These are phyloP conservation scores for Phytophthora cactorum DNA, from an alignment of 352 stramenopile genomes.

Conservation along the genomic window DNA sequence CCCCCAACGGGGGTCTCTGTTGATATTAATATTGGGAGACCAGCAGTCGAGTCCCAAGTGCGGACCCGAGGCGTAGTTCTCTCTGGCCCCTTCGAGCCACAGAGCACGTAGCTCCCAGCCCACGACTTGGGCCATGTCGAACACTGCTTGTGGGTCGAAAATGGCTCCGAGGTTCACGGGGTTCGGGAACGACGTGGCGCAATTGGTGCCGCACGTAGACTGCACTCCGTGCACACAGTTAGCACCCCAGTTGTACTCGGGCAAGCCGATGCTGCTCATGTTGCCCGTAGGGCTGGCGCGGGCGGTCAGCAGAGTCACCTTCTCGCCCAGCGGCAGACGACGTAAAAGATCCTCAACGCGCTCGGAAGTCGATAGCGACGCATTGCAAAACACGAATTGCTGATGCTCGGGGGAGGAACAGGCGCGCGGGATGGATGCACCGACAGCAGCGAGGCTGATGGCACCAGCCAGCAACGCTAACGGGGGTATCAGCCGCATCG, in stretches of 20 bases:
- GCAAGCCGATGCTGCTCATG: constrained; percentile 83
- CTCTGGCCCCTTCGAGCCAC: constrained; percentile 76
- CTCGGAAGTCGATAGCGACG: constrained; percentile 52
- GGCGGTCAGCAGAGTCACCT: constrained; percentile 72
- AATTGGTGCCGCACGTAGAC: constrained; percentile 76
- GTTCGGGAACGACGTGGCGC: constrained; percentile 92
- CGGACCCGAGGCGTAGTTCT: constrained; percentile 66
- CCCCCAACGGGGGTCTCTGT: constrained; percentile 94
- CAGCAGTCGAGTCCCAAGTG: constrained; percentile 93
- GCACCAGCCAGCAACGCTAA: background rate
- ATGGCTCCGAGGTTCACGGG: constrained; percentile 88
- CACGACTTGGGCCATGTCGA: constrained; percentile 89
- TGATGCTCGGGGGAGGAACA: constrained; percentile 40
- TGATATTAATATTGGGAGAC: constrained; percentile 96
- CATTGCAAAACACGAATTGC: constrained; percentile 84
- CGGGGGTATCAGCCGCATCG: constrained; percentile 1
- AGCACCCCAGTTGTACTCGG: constrained; percentile 94
- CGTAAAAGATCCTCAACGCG: constrained; percentile 84
- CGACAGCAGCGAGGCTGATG: background rate
- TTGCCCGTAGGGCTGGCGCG: constrained; percentile 71
- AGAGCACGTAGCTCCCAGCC: constrained; percentile 80
- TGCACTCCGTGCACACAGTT: constrained; percentile 94
- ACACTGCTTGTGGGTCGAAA: constrained; percentile 86
- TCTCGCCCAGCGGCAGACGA: constrained; percentile 73
- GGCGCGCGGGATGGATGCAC: constrained; percentile 57